Percentiles rank a stretch among this genome's conserved stretches.
Evolutionary conservation across 1,284 basidiomycete species (phyloP).

Genomic region (Pterulicium gracile): DNA sequence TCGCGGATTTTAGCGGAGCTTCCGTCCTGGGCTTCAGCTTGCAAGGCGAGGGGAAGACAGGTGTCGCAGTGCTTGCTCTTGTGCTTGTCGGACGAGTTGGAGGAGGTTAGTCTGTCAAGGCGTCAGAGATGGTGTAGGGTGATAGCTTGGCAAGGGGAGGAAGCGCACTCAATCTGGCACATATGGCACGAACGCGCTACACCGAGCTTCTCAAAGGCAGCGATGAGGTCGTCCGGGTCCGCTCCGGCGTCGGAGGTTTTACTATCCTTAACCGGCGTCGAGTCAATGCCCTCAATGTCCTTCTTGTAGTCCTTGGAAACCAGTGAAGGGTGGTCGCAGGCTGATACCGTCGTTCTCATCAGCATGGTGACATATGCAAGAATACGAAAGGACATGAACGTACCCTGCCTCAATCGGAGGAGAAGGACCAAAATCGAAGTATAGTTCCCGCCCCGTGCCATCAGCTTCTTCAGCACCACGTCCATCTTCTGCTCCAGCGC

Average conservation of each 20-base stretch:
- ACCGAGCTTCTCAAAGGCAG: conserved; percentile 62
- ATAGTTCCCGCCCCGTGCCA: conserved; percentile 45
- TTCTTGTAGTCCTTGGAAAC: conserved; percentile 65
- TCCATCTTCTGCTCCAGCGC: conserved; percentile 70
- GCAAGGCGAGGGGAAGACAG: conserved; percentile 24
- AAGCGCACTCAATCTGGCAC: conserved; percentile 62
- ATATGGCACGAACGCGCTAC: conserved; percentile 65
- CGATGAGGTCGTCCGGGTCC: conserved; percentile 70
- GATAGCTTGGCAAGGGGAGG: too few species aligned
- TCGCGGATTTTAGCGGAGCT: conserved; percentile 83
- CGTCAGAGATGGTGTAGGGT: neutral
- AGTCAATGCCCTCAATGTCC: conserved; percentile 67
- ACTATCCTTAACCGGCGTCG: conserved; percentile 27
- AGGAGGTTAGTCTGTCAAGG: conserved; percentile 4
- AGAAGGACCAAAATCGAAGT: conserved; percentile 81
- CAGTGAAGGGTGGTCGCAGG: conserved; percentile 82
- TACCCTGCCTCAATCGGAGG: conserved; percentile 83
- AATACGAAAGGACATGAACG: conserved; percentile 13
- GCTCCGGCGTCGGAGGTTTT: conserved; percentile 39
- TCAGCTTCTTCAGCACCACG: conserved; percentile 61
- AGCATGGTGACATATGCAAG: neutral
- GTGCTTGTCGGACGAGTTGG: conserved; percentile 5
- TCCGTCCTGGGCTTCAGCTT: conserved; percentile 16
- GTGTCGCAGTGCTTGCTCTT: conserved; percentile 4
- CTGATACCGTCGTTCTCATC: conserved; percentile 28